A percentile compares a stretch with the other conserved stretches of the same genome.
Conservation (phyloP, 1,284 basidiomycete species). For the Ganoderma sinense region DNA sequence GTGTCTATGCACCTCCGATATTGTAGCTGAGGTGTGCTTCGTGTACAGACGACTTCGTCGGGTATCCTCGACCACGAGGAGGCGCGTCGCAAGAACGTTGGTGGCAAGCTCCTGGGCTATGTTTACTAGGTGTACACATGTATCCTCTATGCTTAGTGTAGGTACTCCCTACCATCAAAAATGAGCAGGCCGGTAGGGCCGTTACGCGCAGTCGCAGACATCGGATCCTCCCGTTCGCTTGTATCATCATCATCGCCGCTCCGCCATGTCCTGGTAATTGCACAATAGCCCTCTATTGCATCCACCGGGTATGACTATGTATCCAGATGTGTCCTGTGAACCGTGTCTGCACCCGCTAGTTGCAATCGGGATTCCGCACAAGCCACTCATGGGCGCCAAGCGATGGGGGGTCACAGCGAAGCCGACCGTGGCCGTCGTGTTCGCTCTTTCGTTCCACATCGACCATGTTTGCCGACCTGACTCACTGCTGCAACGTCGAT, state of each 20-base stretch:
- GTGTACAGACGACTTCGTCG: slow-evolving; percentile 91
- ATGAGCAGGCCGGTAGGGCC: slow-evolving; percentile 26
- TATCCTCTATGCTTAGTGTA: slow-evolving; percentile 28
- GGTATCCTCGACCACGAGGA: slow-evolving; percentile 99
- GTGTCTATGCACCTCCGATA: not conserved
- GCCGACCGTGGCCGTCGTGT: not conserved
- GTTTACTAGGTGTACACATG: slow-evolving; percentile 66
- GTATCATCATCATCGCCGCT: not conserved
- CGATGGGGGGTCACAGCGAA: not conserved
- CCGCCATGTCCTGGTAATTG: not conserved
- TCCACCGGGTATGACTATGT: not conserved
- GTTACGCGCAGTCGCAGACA: slow-evolving; percentile 6
- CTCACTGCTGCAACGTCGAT: not conserved
- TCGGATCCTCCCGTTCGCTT: not conserved
- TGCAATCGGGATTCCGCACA: too few relatives aligned
- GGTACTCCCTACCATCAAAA: slow-evolving; percentile 27
- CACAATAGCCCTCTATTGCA: not conserved
- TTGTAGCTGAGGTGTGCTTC: slow-evolving; percentile 5
- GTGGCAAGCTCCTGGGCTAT: slow-evolving; percentile 89
- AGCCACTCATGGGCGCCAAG: not conserved
- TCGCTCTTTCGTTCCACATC: not conserved
- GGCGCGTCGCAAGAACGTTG: slow-evolving; percentile 98
- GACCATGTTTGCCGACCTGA: not conserved
- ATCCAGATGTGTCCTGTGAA: not conserved
- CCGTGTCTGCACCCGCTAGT: not conserved